phyloP scores from a whole-genome alignment of 2,329 filamentous ascomycete genomes.

The Penicillium fuscoglaucum region DNA sequence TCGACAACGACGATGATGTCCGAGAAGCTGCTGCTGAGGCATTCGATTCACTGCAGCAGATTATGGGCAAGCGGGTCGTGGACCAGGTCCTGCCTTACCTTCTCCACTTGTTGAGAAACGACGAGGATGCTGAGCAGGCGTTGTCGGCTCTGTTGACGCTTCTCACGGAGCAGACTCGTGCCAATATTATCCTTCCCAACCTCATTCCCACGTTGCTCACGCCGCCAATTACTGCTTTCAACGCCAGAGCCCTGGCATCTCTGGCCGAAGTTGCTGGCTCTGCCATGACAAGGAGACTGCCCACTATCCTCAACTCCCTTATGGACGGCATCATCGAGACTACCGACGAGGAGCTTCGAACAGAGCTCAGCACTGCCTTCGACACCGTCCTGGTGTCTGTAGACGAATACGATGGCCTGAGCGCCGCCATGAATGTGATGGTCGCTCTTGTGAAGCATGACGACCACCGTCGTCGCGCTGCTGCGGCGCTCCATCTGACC shows the following conservation, averaged over 20 bases:
- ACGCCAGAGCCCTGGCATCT: slow-evolving; percentile 89
- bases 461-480: slow-evolving; percentile 79
- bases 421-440: slow-evolving; percentile 93
- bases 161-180: slow-evolving; percentile 87
- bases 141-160: slow-evolving; percentile 89
- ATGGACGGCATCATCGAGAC: slow-evolving; percentile 83
- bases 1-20: slow-evolving; percentile 85
- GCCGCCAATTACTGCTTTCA: slow-evolving; percentile 89
- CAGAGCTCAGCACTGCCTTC: slow-evolving; percentile 76
- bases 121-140: slow-evolving; percentile 86
- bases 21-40: slow-evolving; percentile 95
- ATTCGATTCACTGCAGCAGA: slow-evolving; percentile 91
- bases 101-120: slow-evolving; percentile 81
- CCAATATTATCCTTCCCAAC: slow-evolving; percentile 95
- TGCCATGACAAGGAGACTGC: slow-evolving; percentile 86
- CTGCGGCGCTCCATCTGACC: slow-evolving; percentile 75
- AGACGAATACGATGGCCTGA: slow-evolving; percentile 93
- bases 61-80: slow-evolving; percentile 89
- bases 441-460: slow-evolving; percentile 86
- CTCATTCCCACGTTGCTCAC: slow-evolving; percentile 90
- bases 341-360: slow-evolving; percentile 70
- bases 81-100: slow-evolving; percentile 94
- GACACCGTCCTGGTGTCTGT: slow-evolving; percentile 89
- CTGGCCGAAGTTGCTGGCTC: slow-evolving; percentile 86
- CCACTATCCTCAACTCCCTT: slow-evolving; percentile 86